These are phyloP conservation scores for Trichoderma guizhouense DNA, from an alignment of 2,329 filamentous ascomycete species.

Conservation along the genomic window DNA sequence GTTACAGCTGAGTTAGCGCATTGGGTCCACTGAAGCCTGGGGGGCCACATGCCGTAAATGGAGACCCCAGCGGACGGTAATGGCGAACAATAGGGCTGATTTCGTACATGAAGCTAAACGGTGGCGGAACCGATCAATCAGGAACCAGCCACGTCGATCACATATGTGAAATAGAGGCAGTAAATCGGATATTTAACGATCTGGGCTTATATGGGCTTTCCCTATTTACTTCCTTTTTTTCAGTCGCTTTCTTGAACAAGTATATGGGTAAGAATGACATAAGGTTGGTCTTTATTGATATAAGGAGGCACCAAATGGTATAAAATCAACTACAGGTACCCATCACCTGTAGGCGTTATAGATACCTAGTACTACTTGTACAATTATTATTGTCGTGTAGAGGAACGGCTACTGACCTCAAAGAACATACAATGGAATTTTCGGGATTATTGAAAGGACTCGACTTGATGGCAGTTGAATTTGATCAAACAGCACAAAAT, in stretches of 20 bases:
- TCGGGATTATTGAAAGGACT: not conserved
- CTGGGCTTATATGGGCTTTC: not conserved
- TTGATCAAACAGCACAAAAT: not conserved
- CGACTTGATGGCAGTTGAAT: not conserved
- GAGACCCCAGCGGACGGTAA: not conserved
- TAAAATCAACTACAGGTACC: no score
- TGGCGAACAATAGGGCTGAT: constrained; percentile 16
- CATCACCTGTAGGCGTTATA: no score
- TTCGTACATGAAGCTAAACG: constrained; percentile 5
- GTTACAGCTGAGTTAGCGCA: constrained; percentile 14
- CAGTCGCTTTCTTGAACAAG: not conserved
- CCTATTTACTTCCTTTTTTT: not conserved
- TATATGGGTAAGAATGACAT: accelerated
- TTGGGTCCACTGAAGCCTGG: not conserved
- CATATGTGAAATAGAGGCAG: not conserved
- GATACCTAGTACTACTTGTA: no score
- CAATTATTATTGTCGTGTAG: no score
- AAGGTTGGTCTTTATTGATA: not conserved
- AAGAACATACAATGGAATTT: not conserved
- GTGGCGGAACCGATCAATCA: not conserved
- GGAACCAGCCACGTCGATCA: not conserved
- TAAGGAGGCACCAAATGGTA: no score
- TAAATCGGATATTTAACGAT: not conserved
- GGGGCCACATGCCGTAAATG: constrained; percentile 3
- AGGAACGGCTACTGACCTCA: accelerated